phyloP scores from a whole-genome alignment of 2,329 filamentous ascomycete species.

The Nakataea oryzae region DNA sequence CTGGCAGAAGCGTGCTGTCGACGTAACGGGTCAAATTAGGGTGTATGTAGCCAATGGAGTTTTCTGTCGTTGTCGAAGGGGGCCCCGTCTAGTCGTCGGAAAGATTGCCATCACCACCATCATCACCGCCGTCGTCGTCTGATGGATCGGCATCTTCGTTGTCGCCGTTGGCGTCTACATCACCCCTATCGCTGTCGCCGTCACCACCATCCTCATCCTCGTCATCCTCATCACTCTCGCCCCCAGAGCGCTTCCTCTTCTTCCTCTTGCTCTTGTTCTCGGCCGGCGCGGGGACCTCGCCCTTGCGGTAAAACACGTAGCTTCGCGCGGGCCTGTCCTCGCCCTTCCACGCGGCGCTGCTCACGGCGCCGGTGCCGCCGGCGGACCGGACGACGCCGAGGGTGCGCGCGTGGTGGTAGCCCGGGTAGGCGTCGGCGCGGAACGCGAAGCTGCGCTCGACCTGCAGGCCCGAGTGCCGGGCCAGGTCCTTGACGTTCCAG shows the following conservation, averaged over 20 bases:
- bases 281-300: slow-evolving; percentile 25
- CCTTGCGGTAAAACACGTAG: slow-evolving; percentile 52
- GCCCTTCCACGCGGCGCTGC: slow-evolving; percentile 33
- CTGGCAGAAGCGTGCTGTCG: too few species aligned
- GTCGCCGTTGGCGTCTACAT: slow-evolving; percentile 4
- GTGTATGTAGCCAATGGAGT: not conserved
- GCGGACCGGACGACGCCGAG: slow-evolving; percentile 50
- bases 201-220: not conserved
- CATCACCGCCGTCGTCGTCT: slow-evolving; percentile 4
- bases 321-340: slow-evolving; percentile 44
- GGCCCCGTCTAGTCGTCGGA: not conserved
- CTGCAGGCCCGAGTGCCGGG: slow-evolving; percentile 61
- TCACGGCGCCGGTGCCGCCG: slow-evolving; percentile 19
- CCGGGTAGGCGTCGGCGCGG: slow-evolving; percentile 55
- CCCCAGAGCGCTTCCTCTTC: slow-evolving; percentile 4
- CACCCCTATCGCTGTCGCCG: slow-evolving; percentile 2
- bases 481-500: slow-evolving; percentile 89
- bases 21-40: too few species aligned
- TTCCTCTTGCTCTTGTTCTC: slow-evolving; percentile 16
- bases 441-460: slow-evolving; percentile 65
- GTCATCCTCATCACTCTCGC: not conserved
- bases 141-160: not conserved
- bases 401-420: slow-evolving; percentile 65
- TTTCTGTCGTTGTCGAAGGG: not conserved
- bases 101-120: not conserved